phyloP scores from a whole-genome alignment of 208 protist species.

The Phytomonas francai region DNA sequence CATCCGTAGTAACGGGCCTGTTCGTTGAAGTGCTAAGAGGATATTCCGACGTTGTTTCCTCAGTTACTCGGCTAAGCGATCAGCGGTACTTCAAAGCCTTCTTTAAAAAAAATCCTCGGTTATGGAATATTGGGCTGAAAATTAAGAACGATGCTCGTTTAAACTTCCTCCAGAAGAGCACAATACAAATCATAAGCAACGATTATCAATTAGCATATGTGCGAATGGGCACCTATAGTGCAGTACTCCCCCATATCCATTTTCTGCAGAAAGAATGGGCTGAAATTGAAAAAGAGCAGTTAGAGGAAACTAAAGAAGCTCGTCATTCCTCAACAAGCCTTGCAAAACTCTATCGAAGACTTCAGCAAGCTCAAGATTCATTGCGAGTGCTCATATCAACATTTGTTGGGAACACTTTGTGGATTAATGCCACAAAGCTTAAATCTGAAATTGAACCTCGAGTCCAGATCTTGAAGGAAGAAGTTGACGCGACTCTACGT shows the following conservation, averaged over 20 bases:
- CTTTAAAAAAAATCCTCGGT: conserved; percentile 65
- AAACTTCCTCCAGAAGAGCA: conserved; percentile 40
- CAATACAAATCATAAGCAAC: conserved; percentile 49
- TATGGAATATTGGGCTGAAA: conserved; percentile 69
- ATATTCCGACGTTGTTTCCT: conserved; percentile 52
- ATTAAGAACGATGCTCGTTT: conserved; percentile 63
- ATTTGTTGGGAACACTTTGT: conserved; percentile 81
- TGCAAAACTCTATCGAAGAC: conserved; percentile 62
- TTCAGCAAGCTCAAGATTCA: conserved; percentile 77
- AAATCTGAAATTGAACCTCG: conserved; percentile 86
- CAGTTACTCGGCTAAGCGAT: conserved; percentile 55
- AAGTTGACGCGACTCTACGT: conserved; percentile 70
- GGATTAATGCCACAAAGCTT: conserved; percentile 86
- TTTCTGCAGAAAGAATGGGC: conserved; percentile 83
- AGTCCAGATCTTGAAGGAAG: conserved; percentile 64
- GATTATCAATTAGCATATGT: conserved; percentile 79
- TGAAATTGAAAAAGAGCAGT: conserved; percentile 65
- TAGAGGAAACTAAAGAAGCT: conserved; percentile 49
- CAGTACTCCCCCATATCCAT: conserved; percentile 76
- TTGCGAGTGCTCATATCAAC: conserved; percentile 83
- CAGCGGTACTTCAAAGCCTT: conserved; percentile 73
- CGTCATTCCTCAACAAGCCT: conserved; percentile 44
- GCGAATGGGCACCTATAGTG: conserved; percentile 72
- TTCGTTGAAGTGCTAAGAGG: conserved; percentile 59
- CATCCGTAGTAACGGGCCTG: conserved; percentile 39